Conservation (phyloP, 2,329 filamentous ascomycete genomes). For the Cladophialophora carrionii region DNA sequence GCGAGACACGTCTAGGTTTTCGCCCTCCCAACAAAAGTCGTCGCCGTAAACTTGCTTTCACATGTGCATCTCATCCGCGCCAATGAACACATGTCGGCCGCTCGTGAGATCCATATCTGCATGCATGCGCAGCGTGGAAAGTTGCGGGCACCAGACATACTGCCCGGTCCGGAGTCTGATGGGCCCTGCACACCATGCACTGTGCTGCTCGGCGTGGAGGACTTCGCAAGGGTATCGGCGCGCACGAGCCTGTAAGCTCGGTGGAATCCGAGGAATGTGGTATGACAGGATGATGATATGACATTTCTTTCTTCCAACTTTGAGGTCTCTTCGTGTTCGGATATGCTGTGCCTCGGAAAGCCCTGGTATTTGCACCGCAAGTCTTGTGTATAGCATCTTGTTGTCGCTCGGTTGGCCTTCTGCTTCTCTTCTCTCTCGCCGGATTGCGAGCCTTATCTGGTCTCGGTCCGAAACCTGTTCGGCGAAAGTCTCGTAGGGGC, state of each 20-base stretch:
- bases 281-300: slow-evolving; percentile 16
- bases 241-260: slow-evolving; percentile 2
- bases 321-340: not conserved
- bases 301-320: slow-evolving; percentile 3
- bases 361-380: not conserved
- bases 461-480: not conserved
- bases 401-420: not conserved
- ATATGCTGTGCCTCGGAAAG: slow-evolving; percentile 1
- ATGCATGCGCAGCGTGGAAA: slow-evolving; percentile 5
- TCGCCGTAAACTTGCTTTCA: slow-evolving; percentile 4
- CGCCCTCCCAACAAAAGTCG: slow-evolving; percentile 14
- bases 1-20: not conserved
- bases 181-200: slow-evolving; percentile 9
- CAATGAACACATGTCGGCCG: slow-evolving; percentile 17
- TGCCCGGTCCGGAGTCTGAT: slow-evolving; percentile 5
- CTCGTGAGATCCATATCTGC: slow-evolving; percentile 3
- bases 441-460: not conserved
- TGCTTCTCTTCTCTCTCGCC: not conserved
- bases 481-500: not conserved
- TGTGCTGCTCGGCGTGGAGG: slow-evolving; percentile 14
- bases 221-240: not conserved
- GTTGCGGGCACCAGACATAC: slow-evolving; percentile 22
- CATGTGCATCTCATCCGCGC: slow-evolving; percentile 16
- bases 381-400: not conserved
- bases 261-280: slow-evolving; percentile 4